These are phyloP conservation scores for Penicillium subrubescens DNA, from an alignment of 495 filamentous ascomycete species.

Conservation along the genomic window DNA sequence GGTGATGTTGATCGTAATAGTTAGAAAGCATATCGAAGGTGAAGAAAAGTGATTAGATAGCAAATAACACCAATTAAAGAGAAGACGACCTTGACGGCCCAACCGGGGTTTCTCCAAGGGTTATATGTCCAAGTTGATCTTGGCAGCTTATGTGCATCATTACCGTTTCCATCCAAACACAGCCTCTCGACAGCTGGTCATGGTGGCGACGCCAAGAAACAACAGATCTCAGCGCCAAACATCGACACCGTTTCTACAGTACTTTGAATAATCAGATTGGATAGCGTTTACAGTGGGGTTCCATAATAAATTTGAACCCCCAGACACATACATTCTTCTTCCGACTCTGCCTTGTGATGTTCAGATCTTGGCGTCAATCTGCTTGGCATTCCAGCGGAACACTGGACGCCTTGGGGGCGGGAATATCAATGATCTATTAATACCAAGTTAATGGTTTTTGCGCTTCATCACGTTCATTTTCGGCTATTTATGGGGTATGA, in stretches of 20 bases:
- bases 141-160: slow-evolving; percentile 12
- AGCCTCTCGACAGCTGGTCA: slow-evolving; percentile 9
- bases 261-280: neutral
- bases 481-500: neutral
- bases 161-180: slow-evolving; percentile 14
- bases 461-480: neutral
- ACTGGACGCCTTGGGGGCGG: neutral
- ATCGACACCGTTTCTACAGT: neutral
- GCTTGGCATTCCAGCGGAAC: neutral
- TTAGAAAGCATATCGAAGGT: slow-evolving; percentile 1
- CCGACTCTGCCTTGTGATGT: neutral
- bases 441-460: neutral
- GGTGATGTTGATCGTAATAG: neutral
- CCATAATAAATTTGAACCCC: neutral
- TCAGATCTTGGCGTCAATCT: neutral
- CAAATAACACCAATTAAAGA: neutral
- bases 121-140: neutral
- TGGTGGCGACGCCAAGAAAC: slow-evolving; percentile 19
- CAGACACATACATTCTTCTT: neutral
- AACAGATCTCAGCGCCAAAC: slow-evolving; percentile 4
- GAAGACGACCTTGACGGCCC: neutral
- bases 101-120: neutral
- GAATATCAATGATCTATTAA: neutral
- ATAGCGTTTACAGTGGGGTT: neutral
- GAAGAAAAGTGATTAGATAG: neutral